Conservation (phyloP, 2,329 filamentous ascomycete genomes). For the Calonectria fujianensis region DNA sequence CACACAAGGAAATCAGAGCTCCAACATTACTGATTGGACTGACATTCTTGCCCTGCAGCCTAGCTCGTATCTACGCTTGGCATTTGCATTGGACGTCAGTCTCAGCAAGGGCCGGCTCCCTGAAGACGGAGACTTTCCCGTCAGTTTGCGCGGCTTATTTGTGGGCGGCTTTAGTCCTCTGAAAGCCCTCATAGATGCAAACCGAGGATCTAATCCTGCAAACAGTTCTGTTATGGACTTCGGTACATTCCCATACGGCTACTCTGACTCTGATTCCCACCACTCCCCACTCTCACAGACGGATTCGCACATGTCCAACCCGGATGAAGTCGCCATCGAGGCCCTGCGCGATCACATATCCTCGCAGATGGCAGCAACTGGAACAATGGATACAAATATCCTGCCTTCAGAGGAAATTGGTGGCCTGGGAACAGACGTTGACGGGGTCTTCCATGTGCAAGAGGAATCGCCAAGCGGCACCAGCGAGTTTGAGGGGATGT, state of each 20-base stretch:
- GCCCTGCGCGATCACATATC: conserved; percentile 40
- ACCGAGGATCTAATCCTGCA: conserved; percentile 38
- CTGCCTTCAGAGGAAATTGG: conserved; percentile 56
- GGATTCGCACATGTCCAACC: conserved; percentile 46
- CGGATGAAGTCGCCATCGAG: conserved; percentile 41
- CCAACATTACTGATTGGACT: conserved; percentile 63
- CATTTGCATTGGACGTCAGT: conserved; percentile 66
- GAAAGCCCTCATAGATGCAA: conserved; percentile 56
- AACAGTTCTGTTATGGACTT: background rate
- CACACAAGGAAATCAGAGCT: conserved; percentile 38
- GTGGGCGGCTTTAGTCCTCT: conserved; percentile 62
- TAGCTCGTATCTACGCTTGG: conserved; percentile 64
- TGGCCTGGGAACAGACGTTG: conserved; percentile 56
- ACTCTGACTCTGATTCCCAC: conserved; percentile 45
- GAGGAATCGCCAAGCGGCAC: conserved; percentile 50
- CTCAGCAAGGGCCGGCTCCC: conserved; percentile 65
- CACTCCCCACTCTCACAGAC: conserved; percentile 47
- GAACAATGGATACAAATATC: conserved; percentile 44
- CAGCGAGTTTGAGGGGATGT: conserved; percentile 54
- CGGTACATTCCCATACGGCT: background rate
- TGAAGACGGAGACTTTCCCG: conserved; percentile 64
- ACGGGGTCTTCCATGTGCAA: conserved; percentile 58
- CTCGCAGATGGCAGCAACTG: conserved; percentile 31
- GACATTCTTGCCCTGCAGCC: conserved; percentile 65
- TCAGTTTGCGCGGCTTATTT: conserved; percentile 62